Evolutionary conservation across 768 basidiomycete species (phyloP), one percentile per base, ranked within the genome.

Genomic region (Suillus placidus): DNA sequence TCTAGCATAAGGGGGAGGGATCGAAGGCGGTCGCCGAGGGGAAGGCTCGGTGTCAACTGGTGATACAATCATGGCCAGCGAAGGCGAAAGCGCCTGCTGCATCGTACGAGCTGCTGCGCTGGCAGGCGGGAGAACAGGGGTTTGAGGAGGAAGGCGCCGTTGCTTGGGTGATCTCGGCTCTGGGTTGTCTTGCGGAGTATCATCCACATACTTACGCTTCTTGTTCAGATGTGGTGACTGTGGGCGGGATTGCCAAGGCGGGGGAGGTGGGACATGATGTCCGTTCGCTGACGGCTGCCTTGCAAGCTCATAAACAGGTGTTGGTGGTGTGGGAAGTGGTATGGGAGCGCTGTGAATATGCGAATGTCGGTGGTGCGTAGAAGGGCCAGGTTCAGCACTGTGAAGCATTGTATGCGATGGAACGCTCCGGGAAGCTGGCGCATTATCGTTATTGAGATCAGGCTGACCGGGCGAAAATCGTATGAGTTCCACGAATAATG

Each of bases 401-500:
- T 76, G 73, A 38, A 71, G 35, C 61, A 74, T 65, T 6, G 70
- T 70, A 26, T 68, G 70, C 0, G 51, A 34, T 35, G 65, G 23
- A 32, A 61, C 69, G 12, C 65, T 63, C 9, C 76, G 76, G 20
- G 64, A 66, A 26, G 61, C 52, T n/a, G 60, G 52, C 26, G 45
- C 37, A 30, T 9, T 45, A 57, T 72, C 69, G 45, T 70, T 78
- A 43, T 58, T 10, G 23, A 61, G 54, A 38, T 77, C 76, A 6
- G 76, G 76, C 35, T 77, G 76, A 51, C 77, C 77, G 0, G 77
- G 76, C 0, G 71, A 68, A 61, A 81, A 80, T 45, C 80, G 79
- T 61, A 91, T 82, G 18, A 94, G 85, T 57, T 94, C 91, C 9
- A 93, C 87, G 71, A 92, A 91, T 6, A 93, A 70, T 1, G 91